These are phyloP conservation scores for Podospora sp. DNA, from an alignment of 495 filamentous ascomycete species.

Conservation along the genomic window DNA sequence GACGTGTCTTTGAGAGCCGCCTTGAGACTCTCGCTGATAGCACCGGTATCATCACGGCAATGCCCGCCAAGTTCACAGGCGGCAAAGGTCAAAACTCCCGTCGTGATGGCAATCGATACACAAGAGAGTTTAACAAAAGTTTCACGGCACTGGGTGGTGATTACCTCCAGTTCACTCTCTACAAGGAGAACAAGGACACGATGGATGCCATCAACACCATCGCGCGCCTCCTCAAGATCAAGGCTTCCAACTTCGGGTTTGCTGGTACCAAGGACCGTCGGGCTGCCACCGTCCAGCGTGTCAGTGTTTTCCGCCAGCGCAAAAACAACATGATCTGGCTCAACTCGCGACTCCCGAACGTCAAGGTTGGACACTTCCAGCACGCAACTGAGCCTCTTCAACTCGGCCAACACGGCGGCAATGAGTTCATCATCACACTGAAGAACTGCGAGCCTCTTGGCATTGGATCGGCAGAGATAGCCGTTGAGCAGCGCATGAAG, in stretches of 20 bases:
- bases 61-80: slow-evolving; percentile 29
- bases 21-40: slow-evolving; percentile 36
- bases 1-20: slow-evolving; percentile 44
- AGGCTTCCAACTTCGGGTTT: slow-evolving; percentile 72
- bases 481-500: slow-evolving; percentile 41
- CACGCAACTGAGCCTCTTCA: slow-evolving; percentile 69
- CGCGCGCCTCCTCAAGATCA: slow-evolving; percentile 66
- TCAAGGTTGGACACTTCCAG: slow-evolving; percentile 75
- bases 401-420: slow-evolving; percentile 81
- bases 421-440: slow-evolving; percentile 89
- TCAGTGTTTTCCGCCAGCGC: slow-evolving; percentile 68
- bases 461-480: slow-evolving; percentile 41
- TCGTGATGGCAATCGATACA: slow-evolving; percentile 21
- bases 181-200: slow-evolving; percentile 98
- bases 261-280: slow-evolving; percentile 94
- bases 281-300: slow-evolving; percentile 83
- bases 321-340: slow-evolving; percentile 63
- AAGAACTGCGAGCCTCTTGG: slow-evolving; percentile 73
- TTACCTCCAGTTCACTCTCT: slow-evolving; percentile 89
- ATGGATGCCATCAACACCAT: slow-evolving; percentile 86
- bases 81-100: slow-evolving; percentile 26
- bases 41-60: slow-evolving; percentile 41
- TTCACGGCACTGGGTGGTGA: slow-evolving; percentile 61
- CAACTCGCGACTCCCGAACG: slow-evolving; percentile 62
- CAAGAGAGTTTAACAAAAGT: slow-evolving; percentile 30